phyloP scores from a whole-genome alignment of 352 stramenopile species.

The Phytophthora gonapodyides region DNA sequence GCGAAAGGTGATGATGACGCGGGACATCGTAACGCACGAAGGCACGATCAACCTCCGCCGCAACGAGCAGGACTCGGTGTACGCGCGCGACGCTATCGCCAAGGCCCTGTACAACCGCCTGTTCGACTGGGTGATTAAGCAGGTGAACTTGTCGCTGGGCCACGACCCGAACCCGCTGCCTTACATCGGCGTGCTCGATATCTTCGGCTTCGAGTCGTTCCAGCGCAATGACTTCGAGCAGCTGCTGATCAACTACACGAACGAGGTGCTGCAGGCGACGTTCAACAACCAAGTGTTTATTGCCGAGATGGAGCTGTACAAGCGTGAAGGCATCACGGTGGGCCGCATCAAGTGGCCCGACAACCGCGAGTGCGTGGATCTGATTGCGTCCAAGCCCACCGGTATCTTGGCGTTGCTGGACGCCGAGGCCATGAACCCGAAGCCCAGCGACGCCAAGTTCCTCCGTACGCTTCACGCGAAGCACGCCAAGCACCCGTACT shows the following conservation, averaged over 20 bases:
- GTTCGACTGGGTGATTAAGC: conserved; percentile 93
- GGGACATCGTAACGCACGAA: conserved; percentile 84
- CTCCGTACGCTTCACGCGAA: conserved; percentile 82
- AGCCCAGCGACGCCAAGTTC: conserved; percentile 91
- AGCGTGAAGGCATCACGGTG: conserved; percentile 90
- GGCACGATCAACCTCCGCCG: conserved; percentile 84
- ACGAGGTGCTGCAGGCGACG: conserved; percentile 86
- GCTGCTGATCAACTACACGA: conserved; percentile 91
- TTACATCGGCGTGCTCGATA: conserved; percentile 92
- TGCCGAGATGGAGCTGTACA: conserved; percentile 90
- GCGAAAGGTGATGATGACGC: conserved; percentile 83
- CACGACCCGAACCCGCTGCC: conserved; percentile 77
- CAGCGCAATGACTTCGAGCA: conserved; percentile 92
- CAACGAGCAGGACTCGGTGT: conserved; percentile 83
- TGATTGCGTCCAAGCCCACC: conserved; percentile 83
- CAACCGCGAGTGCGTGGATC: conserved; percentile 91
- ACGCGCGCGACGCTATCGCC: conserved; percentile 91
- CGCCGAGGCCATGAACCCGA: conserved; percentile 89
- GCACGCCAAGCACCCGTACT: conserved; percentile 86
- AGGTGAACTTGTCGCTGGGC: conserved; percentile 90
- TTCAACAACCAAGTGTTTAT: conserved; percentile 93
- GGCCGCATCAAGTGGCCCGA: conserved; percentile 91
- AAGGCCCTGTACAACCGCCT: conserved; percentile 94
- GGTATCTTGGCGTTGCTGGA: conserved; percentile 87
- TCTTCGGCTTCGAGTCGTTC: conserved; percentile 92